Conservation (phyloP, 805 yeast species). For the Starmera dryadoides region DNA sequence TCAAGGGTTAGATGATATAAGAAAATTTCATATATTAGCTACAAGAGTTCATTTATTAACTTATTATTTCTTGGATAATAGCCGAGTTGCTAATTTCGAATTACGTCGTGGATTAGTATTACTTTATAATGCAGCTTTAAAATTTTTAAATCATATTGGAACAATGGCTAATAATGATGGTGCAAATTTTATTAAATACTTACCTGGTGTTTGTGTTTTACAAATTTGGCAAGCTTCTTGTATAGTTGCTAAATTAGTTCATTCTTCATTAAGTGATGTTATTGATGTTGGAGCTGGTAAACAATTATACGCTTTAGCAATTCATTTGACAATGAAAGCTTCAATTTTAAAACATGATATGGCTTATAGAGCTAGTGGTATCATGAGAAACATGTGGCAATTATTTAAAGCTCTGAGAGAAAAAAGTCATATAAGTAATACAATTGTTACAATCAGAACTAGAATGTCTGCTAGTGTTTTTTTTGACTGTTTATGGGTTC, state of each 20-base stretch:
- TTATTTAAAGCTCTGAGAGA: constrained; percentile 64
- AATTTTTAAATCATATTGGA: constrained; percentile 60
- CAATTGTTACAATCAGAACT: constrained; percentile 56
- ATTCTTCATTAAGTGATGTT: constrained; percentile 62
- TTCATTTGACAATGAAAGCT: constrained; percentile 63
- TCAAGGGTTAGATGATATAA: constrained; percentile 53
- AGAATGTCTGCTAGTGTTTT: constrained; percentile 91
- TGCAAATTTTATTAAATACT: constrained; percentile 59
- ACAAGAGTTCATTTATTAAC: constrained; percentile 79
- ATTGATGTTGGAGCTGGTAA: constrained; percentile 70
- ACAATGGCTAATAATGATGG: constrained; percentile 51
- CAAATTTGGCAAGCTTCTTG: constrained; percentile 91
- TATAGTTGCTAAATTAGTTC: constrained; percentile 69
- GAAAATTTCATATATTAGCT: constrained; percentile 61
- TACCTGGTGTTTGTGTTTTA: constrained; percentile 78
- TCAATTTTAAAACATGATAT: constrained; percentile 87
- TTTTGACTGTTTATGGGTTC: constrained; percentile 80
- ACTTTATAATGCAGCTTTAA: constrained; percentile 73
- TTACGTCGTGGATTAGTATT: constrained; percentile 66
- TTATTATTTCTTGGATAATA: constrained; percentile 67
- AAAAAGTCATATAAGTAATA: constrained; percentile 28
- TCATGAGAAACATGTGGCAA: constrained; percentile 93
- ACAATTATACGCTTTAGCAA: constrained; percentile 58
- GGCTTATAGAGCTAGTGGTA: constrained; percentile 88
- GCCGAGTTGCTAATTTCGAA: constrained; percentile 38